Base-by-base conservation (phyloP, 164 flowering plant species). In the Annona cherimola region DNA sequence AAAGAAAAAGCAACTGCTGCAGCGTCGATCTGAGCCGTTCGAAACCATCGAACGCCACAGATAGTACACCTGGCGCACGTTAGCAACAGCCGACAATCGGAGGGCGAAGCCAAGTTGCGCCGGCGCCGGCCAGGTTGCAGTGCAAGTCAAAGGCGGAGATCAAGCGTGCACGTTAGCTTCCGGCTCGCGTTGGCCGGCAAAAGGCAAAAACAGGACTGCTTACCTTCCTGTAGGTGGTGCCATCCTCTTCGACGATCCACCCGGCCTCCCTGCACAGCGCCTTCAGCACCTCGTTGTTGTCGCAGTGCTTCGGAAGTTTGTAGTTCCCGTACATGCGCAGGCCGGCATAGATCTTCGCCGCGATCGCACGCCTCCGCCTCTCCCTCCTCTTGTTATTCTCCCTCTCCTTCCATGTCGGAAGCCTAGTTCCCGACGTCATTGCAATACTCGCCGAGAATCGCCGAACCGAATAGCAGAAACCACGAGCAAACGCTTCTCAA, bases 381-480 rank as follows among this genome's bases (percentile, higher is more conserved):
- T 93, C 98, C 44, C 98, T 81, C 68, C 86, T 75, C 86, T 87
- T 90, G 84, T 93, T 93, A 80, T 92, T 92, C 81, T 90, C 95
- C 69, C 97, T 80, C 83, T 90, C 95, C 85, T 85, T 90, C 97
- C 96, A 93, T 71, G 98, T 87, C 79, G 98, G 98, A 76, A 87
- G 80, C 74, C 98, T 77, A 76, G 90, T 63, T 50, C 97, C 97
- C 43, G 96, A 81, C 82, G 91, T 86, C 92, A 86, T 88, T 5
- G 20, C 9, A 5, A 1, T 44, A 18, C 42, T 44, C 66, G 9
- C 2, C 12, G 3, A 59, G 39, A 20, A 62, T 19, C 42, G 40
- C 66, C 3, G 63, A n/a, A 20, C 18, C 6, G 8, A 61, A 61
- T 26, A 61, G 8, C 26, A 61, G 35, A 4, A 4, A n/a, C 16